A percentile compares a stretch with the other conserved stretches of the same genome.
phyloP scores from a whole-genome alignment of 73 alveolate species.

The Tetrahymena elliotti region DNA sequence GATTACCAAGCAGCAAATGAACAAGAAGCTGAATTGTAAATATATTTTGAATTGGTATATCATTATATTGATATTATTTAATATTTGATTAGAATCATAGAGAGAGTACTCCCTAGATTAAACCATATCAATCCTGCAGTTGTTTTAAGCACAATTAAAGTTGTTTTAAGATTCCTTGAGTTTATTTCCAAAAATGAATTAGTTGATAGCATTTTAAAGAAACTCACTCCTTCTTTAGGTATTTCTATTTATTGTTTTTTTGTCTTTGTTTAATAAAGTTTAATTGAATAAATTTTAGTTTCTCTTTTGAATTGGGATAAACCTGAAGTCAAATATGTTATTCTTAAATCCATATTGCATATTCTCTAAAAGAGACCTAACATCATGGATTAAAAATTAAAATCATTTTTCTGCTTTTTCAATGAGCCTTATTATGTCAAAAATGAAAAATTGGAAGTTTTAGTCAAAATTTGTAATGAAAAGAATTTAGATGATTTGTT shows the following conservation, averaged over 20 bases:
- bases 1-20: constrained; percentile 52
- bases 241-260: too few species aligned
- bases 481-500: constrained; percentile 74
- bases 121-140: constrained; percentile 85
- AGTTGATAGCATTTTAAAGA: constrained; percentile 72
- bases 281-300: neutral
- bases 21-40: constrained; percentile 47
- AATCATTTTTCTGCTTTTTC: constrained; percentile 83
- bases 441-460: constrained; percentile 83
- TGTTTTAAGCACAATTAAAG: constrained; percentile 78
- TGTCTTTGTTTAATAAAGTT: too few species aligned
- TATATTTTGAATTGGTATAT: neutral
- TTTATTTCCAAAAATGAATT: constrained; percentile 70
- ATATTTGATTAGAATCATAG: constrained; percentile 35
- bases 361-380: constrained; percentile 79
- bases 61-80: neutral
- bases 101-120: constrained; percentile 78
- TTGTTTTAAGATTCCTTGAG: constrained; percentile 75
- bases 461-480: constrained; percentile 74
- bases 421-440: constrained; percentile 89
- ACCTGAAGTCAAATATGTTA: constrained; percentile 84
- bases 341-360: constrained; percentile 72
- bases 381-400: constrained; percentile 79
- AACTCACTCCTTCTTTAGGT: constrained; percentile 71
- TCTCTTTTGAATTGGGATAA: constrained; percentile 73